Evolutionary conservation across 2,329 filamentous ascomycete species (phyloP), one percentile per base, ranked within the genome.

Genomic region (Myriangium duriaei): DNA sequence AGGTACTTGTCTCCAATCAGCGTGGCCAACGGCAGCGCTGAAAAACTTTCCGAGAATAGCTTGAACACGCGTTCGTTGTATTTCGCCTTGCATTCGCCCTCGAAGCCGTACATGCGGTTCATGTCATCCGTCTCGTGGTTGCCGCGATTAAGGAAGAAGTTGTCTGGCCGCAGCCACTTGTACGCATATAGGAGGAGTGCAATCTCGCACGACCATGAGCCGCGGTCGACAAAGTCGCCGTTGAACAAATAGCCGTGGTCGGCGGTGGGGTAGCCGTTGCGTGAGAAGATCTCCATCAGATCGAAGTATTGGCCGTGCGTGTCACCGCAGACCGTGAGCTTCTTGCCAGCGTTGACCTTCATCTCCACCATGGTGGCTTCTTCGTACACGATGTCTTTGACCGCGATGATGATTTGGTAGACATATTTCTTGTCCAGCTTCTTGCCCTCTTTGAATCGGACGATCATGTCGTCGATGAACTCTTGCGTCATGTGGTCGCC

Each of bases 41-140:
- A 95, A 70, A 98, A 98, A 45, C 86, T 92, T 60, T 98, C 91
- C 0, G 88, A 96, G 67, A 98, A 98, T 31, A 96, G 69, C 64
- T 93, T 96, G 74, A 96, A 98, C 18, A 85, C 75, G 32, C 83
- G 79, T 62, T 94, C 91, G 58, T 84, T 95, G 63, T 98, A 98
- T 65, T 98, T 98, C 50, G 85, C 84, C 61, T 88, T 91, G 69
- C 91, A 96, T 60, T 98, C 91, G 55, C 91, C 91, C 61, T 98
- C 91, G 53, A 98, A 98, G 12, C 91, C 91, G 57, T 98, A 98
- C 38, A 91, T 87, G 48, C 85, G 78, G 69, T 98, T 98, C 91
- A 98, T 98, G 61, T 95, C 88, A 57, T 96, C 88, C 34, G 91
- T 96, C 65, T 98, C 91, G 63, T 98, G 91, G 63, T 98, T 98